These are phyloP conservation scores for Yamadazyma membranifaciens DNA, from an alignment of 1,139 yeast species.

Conservation along the genomic window DNA sequence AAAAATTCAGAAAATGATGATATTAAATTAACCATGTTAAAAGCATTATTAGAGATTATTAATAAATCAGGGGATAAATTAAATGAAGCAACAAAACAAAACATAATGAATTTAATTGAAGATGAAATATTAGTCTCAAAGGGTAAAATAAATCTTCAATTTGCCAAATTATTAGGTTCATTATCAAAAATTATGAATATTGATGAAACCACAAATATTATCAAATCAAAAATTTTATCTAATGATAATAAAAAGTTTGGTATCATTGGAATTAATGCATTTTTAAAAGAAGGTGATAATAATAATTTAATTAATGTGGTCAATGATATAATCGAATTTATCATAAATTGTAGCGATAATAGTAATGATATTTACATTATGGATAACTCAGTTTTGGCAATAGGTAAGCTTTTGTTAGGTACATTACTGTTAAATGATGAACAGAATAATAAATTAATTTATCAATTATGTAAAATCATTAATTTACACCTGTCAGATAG, in stretches of 20 bases:
- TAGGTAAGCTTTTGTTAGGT: conserved; percentile 70
- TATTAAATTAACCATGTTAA: conserved; percentile 80
- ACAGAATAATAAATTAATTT: conserved; percentile 33
- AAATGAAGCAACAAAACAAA: conserved; percentile 68
- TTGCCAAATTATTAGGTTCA: conserved; percentile 78
- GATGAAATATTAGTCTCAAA: conserved; percentile 57
- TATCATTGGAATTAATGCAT: conserved; percentile 72
- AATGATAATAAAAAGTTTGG: conserved; percentile 54
- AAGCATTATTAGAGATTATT: conserved; percentile 83
- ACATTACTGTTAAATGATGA: conserved; percentile 27
- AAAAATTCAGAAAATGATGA: conserved; percentile 56
- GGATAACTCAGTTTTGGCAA: conserved; percentile 79
- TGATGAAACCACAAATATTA: conserved; percentile 64
- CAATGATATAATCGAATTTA: conserved; percentile 45
- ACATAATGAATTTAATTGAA: conserved; percentile 74
- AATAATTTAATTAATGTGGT: conserved; percentile 57
- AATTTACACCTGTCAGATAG: conserved; percentile 60
- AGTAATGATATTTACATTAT: conserved; percentile 55
- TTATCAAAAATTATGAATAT: conserved; percentile 63
- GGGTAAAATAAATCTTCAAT: conserved; percentile 64
- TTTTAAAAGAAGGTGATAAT: conserved; percentile 64
- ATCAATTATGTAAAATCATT: conserved; percentile 50
- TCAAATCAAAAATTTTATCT: conserved; percentile 57
- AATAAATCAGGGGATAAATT: conserved; percentile 75
- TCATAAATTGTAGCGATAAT: conserved; percentile 45